Conservation (phyloP, 1,284 basidiomycete genomes). For the Puccinia polysora region DNA sequence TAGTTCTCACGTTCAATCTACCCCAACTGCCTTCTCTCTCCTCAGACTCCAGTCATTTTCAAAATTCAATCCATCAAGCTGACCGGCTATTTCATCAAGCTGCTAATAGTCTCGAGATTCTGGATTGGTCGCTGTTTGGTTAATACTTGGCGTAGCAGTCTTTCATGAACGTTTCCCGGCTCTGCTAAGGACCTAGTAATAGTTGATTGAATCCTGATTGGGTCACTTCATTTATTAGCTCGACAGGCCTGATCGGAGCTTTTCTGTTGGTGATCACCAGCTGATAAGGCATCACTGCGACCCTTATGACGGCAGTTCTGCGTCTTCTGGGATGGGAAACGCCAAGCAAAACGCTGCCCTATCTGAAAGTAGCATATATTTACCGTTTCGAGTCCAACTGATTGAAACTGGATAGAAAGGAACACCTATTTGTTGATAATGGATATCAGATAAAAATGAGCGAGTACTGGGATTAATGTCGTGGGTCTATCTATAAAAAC, state of each 20-base stretch:
- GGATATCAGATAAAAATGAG: no score
- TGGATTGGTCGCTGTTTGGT: conserved; percentile 68
- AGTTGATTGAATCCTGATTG: background rate
- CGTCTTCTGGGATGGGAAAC: conserved; percentile 21
- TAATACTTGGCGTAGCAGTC: background rate
- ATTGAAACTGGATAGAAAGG: conserved; percentile 10
- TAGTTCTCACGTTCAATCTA: conserved; percentile 76
- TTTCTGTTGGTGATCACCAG: background rate
- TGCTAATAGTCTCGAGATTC: conserved; percentile 64
- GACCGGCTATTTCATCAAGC: conserved; percentile 53
- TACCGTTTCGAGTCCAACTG: conserved; percentile 15
- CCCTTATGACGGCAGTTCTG: background rate
- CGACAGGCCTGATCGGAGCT: no score
- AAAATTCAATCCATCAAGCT: conserved; percentile 51
- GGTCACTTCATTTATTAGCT: background rate
- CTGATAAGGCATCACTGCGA: background rate
- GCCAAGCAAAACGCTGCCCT: conserved; percentile 36
- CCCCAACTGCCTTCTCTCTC: conserved; percentile 58
- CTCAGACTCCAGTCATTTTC: conserved; percentile 53
- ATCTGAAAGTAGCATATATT: conserved; percentile 23
- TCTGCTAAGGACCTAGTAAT: background rate
- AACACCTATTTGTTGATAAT: no score
- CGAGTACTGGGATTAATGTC: background rate
- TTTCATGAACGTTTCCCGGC: no score
- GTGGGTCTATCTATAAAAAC: background rate